Evolutionary conservation across 2,329 filamentous ascomycete genomes (phyloP), one percentile per base, ranked within the genome.

Genomic region (Aspergillus spinulosporus): DNA sequence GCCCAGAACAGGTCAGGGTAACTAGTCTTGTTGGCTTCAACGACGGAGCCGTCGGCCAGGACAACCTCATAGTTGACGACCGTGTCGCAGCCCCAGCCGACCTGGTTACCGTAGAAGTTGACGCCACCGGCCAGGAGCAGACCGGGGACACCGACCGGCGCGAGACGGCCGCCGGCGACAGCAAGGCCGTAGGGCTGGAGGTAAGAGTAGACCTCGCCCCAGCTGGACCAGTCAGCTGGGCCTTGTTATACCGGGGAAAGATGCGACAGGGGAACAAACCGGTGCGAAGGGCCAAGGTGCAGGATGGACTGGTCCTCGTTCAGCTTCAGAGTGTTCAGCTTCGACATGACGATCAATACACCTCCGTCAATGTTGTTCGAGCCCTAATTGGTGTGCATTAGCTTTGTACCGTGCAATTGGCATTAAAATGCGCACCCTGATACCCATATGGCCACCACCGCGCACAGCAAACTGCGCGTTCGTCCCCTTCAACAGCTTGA

Each of bases 1-100:
- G 75, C 75, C 45, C 64, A 66, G 61, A 66, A 77, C 1, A 78
- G 68, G 48, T 78, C 74, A 3, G 64, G 49, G 39, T 65, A 49
- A 43, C 36, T 51, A 3, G 46, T 68, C 59, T 48, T 64, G 65
- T 55, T 78, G 11, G 69, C 76, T 28, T 76, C 64, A 29, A 74
- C 64, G 21, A 77, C 59, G 2, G 66, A 61, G 5, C 74, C 75
- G 44, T 66, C 65, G n/a, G 73, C 71, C 31, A 77, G 69, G 3
- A 76, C 73, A 7, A 76, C 60, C 57, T 70, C 65, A 32, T 66
- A 72, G 62, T 68, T 68, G 21, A 66, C 50, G 2, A 72, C 67
- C 2, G 59, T 65, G 54, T 71, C 65, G 47, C 67, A 71, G 2
- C 49, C 58, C 44, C 62, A 70, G 32, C 69, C 70, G 11, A 67